Evolutionary conservation across 2,329 filamentous ascomycete genomes (phyloP), one percentile per base, ranked within the genome.

Genomic region (Fusarium sp.): DNA sequence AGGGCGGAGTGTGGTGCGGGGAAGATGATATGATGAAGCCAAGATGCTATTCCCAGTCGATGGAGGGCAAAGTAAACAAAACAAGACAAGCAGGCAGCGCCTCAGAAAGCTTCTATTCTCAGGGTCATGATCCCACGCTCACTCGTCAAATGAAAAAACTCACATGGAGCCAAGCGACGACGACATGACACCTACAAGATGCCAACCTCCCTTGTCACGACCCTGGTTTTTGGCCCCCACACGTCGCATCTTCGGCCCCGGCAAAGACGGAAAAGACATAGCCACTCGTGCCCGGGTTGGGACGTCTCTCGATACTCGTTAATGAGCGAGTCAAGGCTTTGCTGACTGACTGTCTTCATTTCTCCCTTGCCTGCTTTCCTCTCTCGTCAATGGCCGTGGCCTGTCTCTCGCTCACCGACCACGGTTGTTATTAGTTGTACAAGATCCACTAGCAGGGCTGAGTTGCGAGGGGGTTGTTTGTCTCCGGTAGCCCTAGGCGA

Each of bases 91-190:
- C 30, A 52, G 30, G 60, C 62, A 55, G 48, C 50, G 62, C 65
- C 63, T 66, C 59, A 41, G n/a, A 44, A 57, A 31, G 43, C 30
- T 69, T 69, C 66, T 73, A 73, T 73, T 74, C 72, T 71, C 44
- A 58, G 69, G 28, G 51, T 59, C 66, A 70, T 71, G 47, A 65
- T 71, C 54, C 51, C 63, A 66, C 60, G 39, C 51, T 50, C 41
- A 46, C 60, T 46, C 36, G 57, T 62, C 62, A 55, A 51, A 52
- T 52, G 51, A 27, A 54, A 30, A n/a, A n/a, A n/a, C 63, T 40
- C 47, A 60, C 52, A 4, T n/a, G n/a, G n/a, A n/a, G 50, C 58
- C 18, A 27, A 28, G 13, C 18, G 10, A 15, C 36, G 27, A 48
- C 30, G 23, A 37, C 30, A 16, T 48, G 37, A 67, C 50, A 43